These are phyloP conservation scores for Penicillium waksmanii DNA, from an alignment of 495 filamentous ascomycete species.

Conservation along the genomic window DNA sequence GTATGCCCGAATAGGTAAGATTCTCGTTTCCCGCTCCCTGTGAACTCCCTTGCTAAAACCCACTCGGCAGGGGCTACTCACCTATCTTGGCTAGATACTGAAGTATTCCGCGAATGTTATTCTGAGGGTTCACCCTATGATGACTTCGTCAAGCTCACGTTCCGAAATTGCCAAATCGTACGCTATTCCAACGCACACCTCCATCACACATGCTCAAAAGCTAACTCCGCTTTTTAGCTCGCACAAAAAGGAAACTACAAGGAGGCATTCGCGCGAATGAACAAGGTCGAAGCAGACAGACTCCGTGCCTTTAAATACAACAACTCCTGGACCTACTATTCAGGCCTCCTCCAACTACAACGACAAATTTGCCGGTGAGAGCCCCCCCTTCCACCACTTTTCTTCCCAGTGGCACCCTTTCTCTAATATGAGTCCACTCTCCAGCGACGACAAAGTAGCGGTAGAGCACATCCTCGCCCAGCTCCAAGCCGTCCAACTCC, in stretches of 20 bases:
- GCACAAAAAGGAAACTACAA: constrained; percentile 71
- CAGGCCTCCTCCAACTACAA: constrained; percentile 71
- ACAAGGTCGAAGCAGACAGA: constrained; percentile 65
- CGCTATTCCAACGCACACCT: constrained; percentile 13
- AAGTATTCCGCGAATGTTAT: constrained; percentile 80
- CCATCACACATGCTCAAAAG: background rate
- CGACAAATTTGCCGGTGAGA: constrained; percentile 66
- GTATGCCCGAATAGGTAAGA: constrained; percentile 74
- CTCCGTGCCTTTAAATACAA: constrained; percentile 76
- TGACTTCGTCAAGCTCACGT: constrained; percentile 72
- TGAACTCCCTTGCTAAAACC: constrained; percentile 23
- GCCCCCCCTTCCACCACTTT: background rate
- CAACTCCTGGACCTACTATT: constrained; percentile 78
- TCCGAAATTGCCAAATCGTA: constrained; percentile 61
- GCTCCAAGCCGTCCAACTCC: constrained; percentile 56
- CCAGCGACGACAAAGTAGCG: constrained; percentile 66
- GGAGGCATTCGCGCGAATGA: constrained; percentile 67
- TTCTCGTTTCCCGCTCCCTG: background rate
- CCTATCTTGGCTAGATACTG: constrained; percentile 68
- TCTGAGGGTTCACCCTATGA: constrained; percentile 66
- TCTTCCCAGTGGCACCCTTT: background rate
- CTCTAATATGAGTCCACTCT: background rate
- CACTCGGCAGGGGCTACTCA: constrained; percentile 52
- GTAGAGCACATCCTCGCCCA: constrained; percentile 68
- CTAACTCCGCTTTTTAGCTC: constrained; percentile 44